phyloP scores from a whole-genome alignment of 106 monocot genomes.

The Phalaenopsis aphrodite region DNA sequence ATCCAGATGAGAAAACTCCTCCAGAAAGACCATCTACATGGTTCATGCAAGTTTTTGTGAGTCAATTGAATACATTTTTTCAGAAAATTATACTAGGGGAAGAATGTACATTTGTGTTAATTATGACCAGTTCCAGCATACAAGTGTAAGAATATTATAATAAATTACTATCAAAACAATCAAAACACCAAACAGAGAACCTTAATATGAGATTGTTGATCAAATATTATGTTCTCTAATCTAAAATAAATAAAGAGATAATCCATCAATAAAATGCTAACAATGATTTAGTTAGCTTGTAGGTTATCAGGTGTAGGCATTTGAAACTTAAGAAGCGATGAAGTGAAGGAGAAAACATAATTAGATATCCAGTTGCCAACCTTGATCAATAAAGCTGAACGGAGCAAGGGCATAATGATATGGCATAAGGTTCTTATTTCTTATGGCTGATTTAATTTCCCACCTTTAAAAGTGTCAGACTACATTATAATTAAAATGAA shows the following conservation, averaged over 20 bases:
- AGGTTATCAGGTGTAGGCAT: background rate
- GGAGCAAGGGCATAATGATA: background rate
- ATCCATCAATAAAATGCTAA: background rate
- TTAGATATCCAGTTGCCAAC: background rate
- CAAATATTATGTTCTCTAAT: background rate
- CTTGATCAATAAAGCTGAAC: background rate
- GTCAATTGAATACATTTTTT: background rate
- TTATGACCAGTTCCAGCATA: background rate
- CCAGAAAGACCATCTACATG: constrained; percentile 40
- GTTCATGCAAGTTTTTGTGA: background rate
- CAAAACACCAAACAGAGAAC: background rate
- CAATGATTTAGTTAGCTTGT: background rate
- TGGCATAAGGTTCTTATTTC: background rate
- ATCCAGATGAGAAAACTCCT: constrained; percentile 43
- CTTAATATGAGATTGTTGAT: background rate
- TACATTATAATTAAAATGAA: background rate
- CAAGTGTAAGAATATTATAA: background rate
- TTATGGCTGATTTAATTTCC: background rate
- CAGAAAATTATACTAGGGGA: background rate
- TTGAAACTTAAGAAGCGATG: background rate
- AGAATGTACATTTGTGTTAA: background rate
- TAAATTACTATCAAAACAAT: background rate
- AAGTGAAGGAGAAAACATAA: background rate
- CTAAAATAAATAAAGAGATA: background rate
- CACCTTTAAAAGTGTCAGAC: background rate